Percentiles rank a stretch among this genome's conserved stretches.
These are phyloP conservation scores for Licmophora abbreviata DNA, from an alignment of 108 stramenopile species.

Conservation along the genomic window DNA sequence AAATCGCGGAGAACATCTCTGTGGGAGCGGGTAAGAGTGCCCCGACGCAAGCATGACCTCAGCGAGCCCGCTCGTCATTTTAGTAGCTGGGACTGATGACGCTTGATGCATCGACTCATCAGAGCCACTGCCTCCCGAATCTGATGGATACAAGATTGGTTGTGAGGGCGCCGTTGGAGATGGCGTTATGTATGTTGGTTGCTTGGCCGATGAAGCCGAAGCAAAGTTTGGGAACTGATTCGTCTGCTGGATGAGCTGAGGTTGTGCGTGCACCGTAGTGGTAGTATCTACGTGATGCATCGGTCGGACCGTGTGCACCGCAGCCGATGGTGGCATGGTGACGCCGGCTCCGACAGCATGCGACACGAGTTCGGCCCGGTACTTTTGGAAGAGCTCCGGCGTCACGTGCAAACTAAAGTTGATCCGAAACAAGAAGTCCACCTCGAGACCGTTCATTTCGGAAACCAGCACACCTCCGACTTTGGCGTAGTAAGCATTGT, in stretches of 20 bases:
- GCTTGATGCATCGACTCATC: too few species aligned
- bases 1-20: too few species aligned
- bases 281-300: neutral
- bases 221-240: neutral
- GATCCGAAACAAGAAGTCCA: slow-evolving; percentile 92
- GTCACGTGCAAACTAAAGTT: slow-evolving; percentile 92
- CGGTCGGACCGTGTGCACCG: neutral
- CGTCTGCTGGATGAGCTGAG: neutral
- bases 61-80: too few species aligned
- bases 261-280: neutral
- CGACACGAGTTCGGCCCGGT: slow-evolving; percentile 68
- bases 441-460: slow-evolving; percentile 92
- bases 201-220: neutral
- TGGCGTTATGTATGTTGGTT: slow-evolving; percentile 6
- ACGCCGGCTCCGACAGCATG: slow-evolving; percentile 13
- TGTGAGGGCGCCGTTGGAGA: neutral
- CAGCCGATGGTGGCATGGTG: neutral
- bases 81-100: too few species aligned
- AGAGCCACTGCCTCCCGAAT: neutral
- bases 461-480: slow-evolving; percentile 81
- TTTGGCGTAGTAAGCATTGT: slow-evolving; percentile 97
- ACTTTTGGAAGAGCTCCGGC: slow-evolving; percentile 78
- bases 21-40: too few species aligned
- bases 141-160: neutral
- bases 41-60: too few species aligned